A percentile compares a stretch with the other conserved stretches of the same genome.
Evolutionary conservation across 2,329 filamentous ascomycete species (phyloP).

Genomic region (Trichoderma sp.): DNA sequence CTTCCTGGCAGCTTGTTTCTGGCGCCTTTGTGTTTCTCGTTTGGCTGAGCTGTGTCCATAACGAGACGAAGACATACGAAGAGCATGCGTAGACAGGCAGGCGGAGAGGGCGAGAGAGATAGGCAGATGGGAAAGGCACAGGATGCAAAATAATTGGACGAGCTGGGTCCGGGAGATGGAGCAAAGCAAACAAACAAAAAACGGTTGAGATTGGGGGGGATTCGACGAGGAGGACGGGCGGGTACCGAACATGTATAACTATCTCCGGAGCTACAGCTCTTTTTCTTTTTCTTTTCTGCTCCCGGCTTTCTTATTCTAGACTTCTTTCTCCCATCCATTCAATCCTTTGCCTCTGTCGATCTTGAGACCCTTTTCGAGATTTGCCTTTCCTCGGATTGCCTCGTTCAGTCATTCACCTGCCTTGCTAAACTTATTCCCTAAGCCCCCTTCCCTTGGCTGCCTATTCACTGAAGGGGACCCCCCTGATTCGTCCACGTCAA

Average conservation of each 20-base stretch:
- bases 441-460: not conserved
- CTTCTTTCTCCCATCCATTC: not conserved
- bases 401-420: not conserved
- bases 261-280: conserved; percentile 8
- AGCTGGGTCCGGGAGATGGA: conserved; percentile 10
- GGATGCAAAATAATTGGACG: conserved; percentile 26
- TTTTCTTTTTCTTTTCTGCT: not conserved
- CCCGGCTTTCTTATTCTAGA: conserved; percentile 6
- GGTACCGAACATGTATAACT: conserved; percentile 22
- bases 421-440: not conserved
- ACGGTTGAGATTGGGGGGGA: not conserved
- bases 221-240: conserved; percentile 12
- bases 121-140: not conserved
- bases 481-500: conserved; percentile 2
- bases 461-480: not conserved
- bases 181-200: conserved; percentile 19
- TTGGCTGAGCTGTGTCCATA: conserved; percentile 9
- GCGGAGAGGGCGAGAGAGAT: not conserved
- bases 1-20: conserved; percentile 10
- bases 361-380: not conserved
- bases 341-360: not conserved
- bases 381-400: not conserved
- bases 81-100: too few relatives aligned
- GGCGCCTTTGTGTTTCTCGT: too few relatives aligned
- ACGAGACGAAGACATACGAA: not conserved